These are phyloP conservation scores for Paraglomus occultum DNA, from an alignment of 192 early-diverging fungal genomes.

Conservation along the genomic window DNA sequence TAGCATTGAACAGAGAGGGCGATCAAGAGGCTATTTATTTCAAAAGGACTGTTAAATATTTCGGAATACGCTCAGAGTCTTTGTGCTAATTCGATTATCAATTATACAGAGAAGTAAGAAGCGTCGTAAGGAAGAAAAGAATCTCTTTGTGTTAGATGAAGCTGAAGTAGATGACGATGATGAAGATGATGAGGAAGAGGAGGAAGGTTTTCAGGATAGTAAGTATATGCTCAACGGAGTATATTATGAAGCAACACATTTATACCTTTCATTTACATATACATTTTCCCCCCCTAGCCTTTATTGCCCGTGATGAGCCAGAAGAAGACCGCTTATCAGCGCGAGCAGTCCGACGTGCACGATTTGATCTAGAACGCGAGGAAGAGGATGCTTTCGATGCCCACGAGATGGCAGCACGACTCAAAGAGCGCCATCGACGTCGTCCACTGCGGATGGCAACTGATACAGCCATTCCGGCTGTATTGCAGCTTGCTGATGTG, in stretches of 20 bases:
- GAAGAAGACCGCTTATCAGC: neutral
- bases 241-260: slow-evolving; percentile 1
- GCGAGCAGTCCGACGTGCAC: slow-evolving; percentile 54
- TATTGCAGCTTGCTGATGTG: slow-evolving; percentile 79
- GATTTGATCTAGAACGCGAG: slow-evolving; percentile 67
- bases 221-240: slow-evolving; percentile 27
- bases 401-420: slow-evolving; percentile 75
- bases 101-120: slow-evolving; percentile 33
- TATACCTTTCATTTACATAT: slow-evolving; percentile 3
- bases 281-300: neutral
- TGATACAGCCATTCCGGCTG: slow-evolving; percentile 68
- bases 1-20: neutral
- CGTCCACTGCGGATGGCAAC: slow-evolving; percentile 44
- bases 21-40: neutral
- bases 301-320: too few relatives aligned
- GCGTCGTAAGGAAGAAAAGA: slow-evolving; percentile 45
- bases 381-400: slow-evolving; percentile 78
- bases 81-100: neutral
- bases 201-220: slow-evolving; percentile 56
- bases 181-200: slow-evolving; percentile 67
- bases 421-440: slow-evolving; percentile 72
- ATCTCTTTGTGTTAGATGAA: slow-evolving; percentile 61
- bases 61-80: neutral
- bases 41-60: neutral
- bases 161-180: slow-evolving; percentile 72